Conservation (phyloP, 352 stramenopile species). For the Phytopythium chamaehyphon region DNA sequence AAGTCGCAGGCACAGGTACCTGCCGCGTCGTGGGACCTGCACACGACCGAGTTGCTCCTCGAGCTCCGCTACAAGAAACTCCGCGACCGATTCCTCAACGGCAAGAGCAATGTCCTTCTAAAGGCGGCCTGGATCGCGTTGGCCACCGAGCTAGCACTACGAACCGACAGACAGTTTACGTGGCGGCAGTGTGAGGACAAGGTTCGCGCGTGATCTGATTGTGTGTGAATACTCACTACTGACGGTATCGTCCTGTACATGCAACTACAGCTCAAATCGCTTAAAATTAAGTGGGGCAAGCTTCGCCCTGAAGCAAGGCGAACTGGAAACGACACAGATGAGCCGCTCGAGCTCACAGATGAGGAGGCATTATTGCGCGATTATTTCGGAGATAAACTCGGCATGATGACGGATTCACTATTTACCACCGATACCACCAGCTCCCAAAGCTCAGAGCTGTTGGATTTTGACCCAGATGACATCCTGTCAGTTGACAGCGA, state of each 20-base stretch:
- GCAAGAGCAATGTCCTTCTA: not conserved
- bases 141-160: not conserved
- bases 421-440: no score
- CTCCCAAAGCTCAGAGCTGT: no score
- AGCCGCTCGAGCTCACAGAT: not conserved
- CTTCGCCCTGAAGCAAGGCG: not conserved
- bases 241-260: not conserved
- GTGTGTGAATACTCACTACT: not conserved
- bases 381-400: not conserved
- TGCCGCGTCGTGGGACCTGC: not conserved
- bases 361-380: not conserved
- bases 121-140: not conserved
- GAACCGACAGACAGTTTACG: not conserved
- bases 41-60: not conserved
- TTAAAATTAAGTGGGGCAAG: slow-evolving; percentile 1
- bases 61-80: slow-evolving; percentile 1
- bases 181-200: slow-evolving; percentile 1
- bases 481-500: no score
- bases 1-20: not conserved
- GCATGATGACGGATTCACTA: no score
- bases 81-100: not conserved
- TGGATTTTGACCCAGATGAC: no score
- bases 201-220: not conserved
- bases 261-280: not conserved
- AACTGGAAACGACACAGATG: not conserved